Evolutionary conservation across 2,329 filamentous ascomycete species (phyloP).

Genomic region (Knufia fluminis): DNA sequence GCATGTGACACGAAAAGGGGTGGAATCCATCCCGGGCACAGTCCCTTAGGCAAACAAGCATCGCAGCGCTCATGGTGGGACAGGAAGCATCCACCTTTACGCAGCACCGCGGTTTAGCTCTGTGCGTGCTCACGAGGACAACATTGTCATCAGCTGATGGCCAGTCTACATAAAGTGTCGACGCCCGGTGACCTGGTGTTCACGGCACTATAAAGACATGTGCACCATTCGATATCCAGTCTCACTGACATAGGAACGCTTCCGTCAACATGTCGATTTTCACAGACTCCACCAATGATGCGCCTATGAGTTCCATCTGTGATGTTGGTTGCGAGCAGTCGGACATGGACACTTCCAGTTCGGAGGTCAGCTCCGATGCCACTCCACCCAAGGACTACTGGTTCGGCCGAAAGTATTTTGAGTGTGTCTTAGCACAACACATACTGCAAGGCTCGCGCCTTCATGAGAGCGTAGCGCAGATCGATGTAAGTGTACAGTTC

Average conservation of each 20-base stretch:
- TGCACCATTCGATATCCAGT: background rate
- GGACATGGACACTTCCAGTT: background rate
- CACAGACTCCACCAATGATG: constrained; percentile 1
- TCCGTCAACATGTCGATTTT: constrained; percentile 1
- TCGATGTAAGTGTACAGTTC: background rate
- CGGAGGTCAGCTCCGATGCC: background rate
- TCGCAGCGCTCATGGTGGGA: background rate
- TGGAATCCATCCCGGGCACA: background rate
- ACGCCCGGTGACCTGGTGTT: background rate
- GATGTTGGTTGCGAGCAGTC: background rate
- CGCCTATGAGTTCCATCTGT: background rate
- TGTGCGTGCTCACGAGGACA: too few relatives aligned
- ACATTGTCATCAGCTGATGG: too few relatives aligned
- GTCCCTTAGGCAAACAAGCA: background rate
- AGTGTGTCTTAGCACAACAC: background rate
- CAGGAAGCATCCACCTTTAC: background rate
- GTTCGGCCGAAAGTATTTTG: constrained; percentile 1
- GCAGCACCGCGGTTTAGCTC: too few relatives aligned
- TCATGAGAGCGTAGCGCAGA: background rate
- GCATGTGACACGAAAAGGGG: background rate
- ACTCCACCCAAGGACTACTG: constrained; percentile 1
- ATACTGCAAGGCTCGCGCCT: background rate
- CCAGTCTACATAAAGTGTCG: too few relatives aligned
- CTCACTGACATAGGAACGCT: background rate
- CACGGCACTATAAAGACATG: background rate